Evolutionary conservation across 2,329 filamentous ascomycete species (phyloP).

Genomic region (Nigrospora oryzae): DNA sequence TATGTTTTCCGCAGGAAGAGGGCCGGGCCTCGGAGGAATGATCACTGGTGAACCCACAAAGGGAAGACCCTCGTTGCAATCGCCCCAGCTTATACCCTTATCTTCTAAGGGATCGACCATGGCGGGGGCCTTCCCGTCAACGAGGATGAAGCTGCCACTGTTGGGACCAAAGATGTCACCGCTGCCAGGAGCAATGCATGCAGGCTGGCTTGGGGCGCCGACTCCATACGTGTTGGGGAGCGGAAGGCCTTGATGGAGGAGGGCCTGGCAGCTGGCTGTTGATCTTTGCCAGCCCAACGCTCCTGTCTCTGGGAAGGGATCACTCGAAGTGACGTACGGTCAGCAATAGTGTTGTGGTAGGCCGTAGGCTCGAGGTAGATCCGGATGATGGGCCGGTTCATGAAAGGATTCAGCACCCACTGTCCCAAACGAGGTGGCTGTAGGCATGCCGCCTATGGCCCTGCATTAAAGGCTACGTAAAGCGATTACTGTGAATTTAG

Average conservation of each 20-base stretch:
- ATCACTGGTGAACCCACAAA: slow-evolving; percentile 14
- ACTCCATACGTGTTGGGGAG: slow-evolving; percentile 51
- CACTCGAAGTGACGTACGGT: not conserved
- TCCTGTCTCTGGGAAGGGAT: not conserved
- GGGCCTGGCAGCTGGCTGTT: slow-evolving; percentile 7
- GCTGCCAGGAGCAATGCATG: slow-evolving; percentile 35
- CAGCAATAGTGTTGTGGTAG: not conserved
- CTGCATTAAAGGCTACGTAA: too few relatives aligned
- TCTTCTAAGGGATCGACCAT: slow-evolving; percentile 36
- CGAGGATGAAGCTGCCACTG: slow-evolving; percentile 32
- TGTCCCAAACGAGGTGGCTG: too few relatives aligned
- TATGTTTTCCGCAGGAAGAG: too few relatives aligned
- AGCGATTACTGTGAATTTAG: too few relatives aligned
- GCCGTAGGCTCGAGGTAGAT: slow-evolving; percentile 3
- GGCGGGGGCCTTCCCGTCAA: slow-evolving; percentile 36
- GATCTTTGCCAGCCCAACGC: not conserved
- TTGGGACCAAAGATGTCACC: slow-evolving; percentile 40
- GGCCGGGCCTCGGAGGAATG: too few relatives aligned
- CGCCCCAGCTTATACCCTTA: slow-evolving; percentile 30
- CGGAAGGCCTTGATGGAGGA: slow-evolving; percentile 53
- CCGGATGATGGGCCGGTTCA: not conserved
- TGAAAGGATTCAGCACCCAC: too few relatives aligned
- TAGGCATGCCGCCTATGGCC: too few relatives aligned
- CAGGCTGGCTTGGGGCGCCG: slow-evolving; percentile 46
- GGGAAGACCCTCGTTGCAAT: slow-evolving; percentile 36